phyloP scores from a whole-genome alignment of 345 rosid species.

The Ceriops decandra region DNA sequence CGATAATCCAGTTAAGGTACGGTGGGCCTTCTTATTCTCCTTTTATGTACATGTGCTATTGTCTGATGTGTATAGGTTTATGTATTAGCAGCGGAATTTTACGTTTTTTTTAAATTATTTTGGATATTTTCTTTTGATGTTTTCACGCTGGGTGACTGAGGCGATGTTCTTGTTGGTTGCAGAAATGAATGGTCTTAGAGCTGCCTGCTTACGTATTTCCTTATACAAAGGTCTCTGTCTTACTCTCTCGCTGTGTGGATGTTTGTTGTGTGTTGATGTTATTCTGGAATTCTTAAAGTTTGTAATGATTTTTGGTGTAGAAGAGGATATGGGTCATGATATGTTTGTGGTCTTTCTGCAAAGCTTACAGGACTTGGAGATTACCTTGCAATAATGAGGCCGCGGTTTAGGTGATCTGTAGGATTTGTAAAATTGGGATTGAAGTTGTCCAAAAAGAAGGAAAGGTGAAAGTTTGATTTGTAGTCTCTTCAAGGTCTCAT shows the following conservation, averaged over 20 bases:
- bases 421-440: conserved; percentile 22
- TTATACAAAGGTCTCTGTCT: conserved; percentile 13
- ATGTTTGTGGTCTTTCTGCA: conserved; percentile 8
- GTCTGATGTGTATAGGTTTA: no score
- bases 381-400: conserved; percentile 22
- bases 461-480: conserved; percentile 19
- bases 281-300: conserved; percentile 12
- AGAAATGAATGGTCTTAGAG: conserved; percentile 24
- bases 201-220: conserved; percentile 11
- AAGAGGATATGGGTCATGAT: conserved; percentile 24
- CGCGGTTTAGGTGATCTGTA: conserved; percentile 36
- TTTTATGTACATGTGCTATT: not conserved
- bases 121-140: not conserved
- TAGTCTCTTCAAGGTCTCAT: conserved; percentile 14
- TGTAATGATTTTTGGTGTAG: conserved; percentile 35
- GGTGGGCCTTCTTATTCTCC: not conserved
- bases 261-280: conserved; percentile 5
- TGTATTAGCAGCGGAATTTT: no score
- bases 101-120: not conserved
- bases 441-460: conserved; percentile 6
- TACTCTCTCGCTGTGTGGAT: conserved; percentile 5
- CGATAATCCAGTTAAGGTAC: conserved; percentile 62
- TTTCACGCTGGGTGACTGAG: not conserved
- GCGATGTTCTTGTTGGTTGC: conserved; percentile 16
- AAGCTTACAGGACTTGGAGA: conserved; percentile 11